Evolutionary conservation across 768 basidiomycete species (phyloP).

Genomic region (Boletus bicolor): DNA sequence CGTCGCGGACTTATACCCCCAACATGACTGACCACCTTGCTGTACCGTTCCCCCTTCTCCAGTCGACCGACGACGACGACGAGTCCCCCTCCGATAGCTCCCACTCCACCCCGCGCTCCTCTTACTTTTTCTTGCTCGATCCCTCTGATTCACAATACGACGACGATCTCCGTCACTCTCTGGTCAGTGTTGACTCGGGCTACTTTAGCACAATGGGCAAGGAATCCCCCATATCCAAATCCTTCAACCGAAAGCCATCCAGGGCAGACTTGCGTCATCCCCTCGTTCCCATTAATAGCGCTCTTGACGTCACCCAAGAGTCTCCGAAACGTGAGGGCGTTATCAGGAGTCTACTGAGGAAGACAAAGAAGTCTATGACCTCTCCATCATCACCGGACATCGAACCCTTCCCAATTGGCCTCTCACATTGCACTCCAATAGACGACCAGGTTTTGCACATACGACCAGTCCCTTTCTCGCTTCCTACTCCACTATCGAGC

Average conservation of each 20-base stretch:
- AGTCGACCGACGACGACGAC: conserved; percentile 13
- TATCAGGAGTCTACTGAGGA: conserved; percentile 18
- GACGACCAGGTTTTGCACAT: not conserved
- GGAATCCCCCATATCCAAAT: conserved; percentile 11
- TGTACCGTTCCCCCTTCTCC: conserved; percentile 13
- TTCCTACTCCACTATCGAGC: not conserved
- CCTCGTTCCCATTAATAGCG: conserved; percentile 5
- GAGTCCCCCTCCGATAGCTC: conserved; percentile 8
- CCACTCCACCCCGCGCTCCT: conserved; percentile 21
- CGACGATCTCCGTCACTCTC: conserved; percentile 12
- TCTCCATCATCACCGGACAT: not conserved
- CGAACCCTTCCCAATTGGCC: conserved; percentile 6
- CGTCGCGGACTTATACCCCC: conserved; percentile 13
- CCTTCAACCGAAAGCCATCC: conserved; percentile 11
- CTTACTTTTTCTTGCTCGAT: conserved; percentile 10
- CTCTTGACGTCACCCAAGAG: not conserved
- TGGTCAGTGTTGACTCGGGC: conserved; percentile 28
- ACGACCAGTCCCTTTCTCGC: not conserved
- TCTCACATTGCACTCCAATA: not conserved
- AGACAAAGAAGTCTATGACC: conserved; percentile 22
- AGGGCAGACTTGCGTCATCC: conserved; percentile 12
- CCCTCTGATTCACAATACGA: not conserved
- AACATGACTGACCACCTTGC: conserved; percentile 19
- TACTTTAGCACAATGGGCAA: conserved; percentile 29
- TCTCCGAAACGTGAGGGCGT: conserved; percentile 24